A percentile compares a stretch with the other conserved stretches of the same genome.
phyloP scores from a whole-genome alignment of 768 basidiomycete species.

The Ramaria rubella region DNA sequence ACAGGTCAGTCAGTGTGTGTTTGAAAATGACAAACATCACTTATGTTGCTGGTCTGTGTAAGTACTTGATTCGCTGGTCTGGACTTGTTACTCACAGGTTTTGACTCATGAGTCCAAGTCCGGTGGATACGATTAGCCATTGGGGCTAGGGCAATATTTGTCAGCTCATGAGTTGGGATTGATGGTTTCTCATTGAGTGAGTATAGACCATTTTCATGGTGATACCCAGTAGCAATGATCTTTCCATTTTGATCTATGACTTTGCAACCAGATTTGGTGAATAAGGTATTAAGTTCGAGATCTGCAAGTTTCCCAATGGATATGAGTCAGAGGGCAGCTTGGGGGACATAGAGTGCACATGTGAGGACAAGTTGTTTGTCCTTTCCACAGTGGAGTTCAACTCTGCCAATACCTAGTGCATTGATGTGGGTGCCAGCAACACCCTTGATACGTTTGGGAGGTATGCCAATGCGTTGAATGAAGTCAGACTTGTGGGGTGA shows the following conservation, averaged over 20 bases:
- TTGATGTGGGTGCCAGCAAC: conserved; percentile 23
- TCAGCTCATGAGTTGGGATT: not conserved
- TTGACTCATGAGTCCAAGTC: no score
- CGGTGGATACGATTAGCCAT: no score
- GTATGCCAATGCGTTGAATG: conserved; percentile 17
- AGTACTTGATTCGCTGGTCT: no score
- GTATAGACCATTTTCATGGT: not conserved
- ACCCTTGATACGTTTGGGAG: conserved; percentile 20
- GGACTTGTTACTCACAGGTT: no score
- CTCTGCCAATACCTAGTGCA: conserved; percentile 22
- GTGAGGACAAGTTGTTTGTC: conserved; percentile 10
- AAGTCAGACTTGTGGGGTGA: conserved; percentile 23
- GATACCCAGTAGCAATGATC: not conserved
- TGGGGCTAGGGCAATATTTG: not conserved
- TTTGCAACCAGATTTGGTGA: not conserved
- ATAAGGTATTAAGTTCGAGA: no score
- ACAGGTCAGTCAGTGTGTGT: no score
- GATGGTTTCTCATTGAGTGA: not conserved
- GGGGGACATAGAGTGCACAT: conserved; percentile 17
- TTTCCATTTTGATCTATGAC: not conserved
- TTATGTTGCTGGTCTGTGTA: no score
- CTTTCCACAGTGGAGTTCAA: conserved; percentile 15
- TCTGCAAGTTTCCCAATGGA: conserved; percentile 12
- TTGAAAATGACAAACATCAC: no score
- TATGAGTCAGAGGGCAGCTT: conserved; percentile 14